Conservation (phyloP, 192 early-diverging fungal genomes). For the Piromyces finnis region DNA sequence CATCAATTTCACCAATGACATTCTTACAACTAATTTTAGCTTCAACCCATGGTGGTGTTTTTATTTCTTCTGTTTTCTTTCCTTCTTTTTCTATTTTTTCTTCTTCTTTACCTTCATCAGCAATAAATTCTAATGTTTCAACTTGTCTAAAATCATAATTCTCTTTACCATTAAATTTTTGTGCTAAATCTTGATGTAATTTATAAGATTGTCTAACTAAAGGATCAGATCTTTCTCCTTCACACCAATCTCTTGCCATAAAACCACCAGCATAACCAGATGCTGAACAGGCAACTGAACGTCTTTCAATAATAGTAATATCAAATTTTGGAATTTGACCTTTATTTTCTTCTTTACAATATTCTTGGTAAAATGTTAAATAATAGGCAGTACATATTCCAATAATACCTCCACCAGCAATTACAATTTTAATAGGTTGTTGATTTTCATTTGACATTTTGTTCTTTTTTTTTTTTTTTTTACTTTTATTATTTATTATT, state of each 20-base stretch:
- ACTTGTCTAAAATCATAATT: conserved; percentile 18
- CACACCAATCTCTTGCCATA: conserved; percentile 19
- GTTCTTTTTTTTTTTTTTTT: too few species aligned
- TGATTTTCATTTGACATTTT: not conserved
- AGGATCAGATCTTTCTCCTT: conserved; percentile 6
- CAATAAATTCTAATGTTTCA: conserved; percentile 11
- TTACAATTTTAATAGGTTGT: conserved; percentile 4
- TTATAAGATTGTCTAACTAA: conserved; percentile 15
- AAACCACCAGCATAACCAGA: conserved; percentile 27
- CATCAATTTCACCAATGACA: not conserved
- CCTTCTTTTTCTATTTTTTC: conserved; percentile 9
- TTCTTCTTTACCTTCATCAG: conserved; percentile 5
- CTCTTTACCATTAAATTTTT: conserved; percentile 3
- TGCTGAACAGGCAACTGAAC: conserved; percentile 14
- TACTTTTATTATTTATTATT: too few species aligned
- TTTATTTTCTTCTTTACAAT: not conserved
- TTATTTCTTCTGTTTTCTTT: not conserved
- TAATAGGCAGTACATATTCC: conserved; percentile 21
- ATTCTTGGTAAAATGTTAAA: conserved; percentile 6
- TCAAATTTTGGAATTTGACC: not conserved
- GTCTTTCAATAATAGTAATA: conserved; percentile 19
- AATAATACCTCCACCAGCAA: conserved; percentile 20
- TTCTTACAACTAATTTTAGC: not conserved
- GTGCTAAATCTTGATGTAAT: conserved; percentile 17
- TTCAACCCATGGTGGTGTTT: not conserved